These are phyloP conservation scores for Tilletia caries DNA, from an alignment of 1,284 basidiomycete genomes.

Conservation along the genomic window DNA sequence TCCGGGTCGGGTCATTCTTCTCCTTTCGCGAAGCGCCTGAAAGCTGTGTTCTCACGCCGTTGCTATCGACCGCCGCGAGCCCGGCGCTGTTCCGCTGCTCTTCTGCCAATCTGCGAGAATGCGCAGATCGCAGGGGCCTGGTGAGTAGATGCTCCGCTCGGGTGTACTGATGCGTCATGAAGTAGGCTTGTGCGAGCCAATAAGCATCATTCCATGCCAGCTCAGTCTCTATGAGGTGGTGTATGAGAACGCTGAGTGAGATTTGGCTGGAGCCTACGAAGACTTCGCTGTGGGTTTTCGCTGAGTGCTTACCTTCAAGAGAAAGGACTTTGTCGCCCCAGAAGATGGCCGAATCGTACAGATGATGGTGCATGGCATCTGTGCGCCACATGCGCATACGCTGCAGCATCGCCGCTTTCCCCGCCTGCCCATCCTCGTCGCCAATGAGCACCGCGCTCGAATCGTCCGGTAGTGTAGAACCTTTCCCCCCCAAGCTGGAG, in stretches of 20 bases:
- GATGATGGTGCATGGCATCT: conserved; percentile 94
- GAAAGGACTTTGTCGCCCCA: conserved; percentile 96
- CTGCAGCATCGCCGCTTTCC: conserved; percentile 65
- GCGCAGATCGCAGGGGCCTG: conserved; percentile 63
- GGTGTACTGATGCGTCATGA: conserved; percentile 88
- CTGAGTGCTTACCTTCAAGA: conserved; percentile 78
- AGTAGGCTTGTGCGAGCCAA: conserved; percentile 96
- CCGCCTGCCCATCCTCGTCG: conserved; percentile 67
- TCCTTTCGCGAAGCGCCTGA: neutral
- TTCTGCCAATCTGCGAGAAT: neutral
- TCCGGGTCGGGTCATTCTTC: neutral
- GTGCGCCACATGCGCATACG: conserved; percentile 95
- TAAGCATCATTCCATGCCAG: conserved; percentile 70
- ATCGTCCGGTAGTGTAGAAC: conserved; percentile 43
- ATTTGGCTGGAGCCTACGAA: no score
- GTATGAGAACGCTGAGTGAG: neutral
- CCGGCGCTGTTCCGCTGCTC: neutral
- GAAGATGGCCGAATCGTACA: conserved; percentile 94
- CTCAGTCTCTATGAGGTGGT: conserved; percentile 8
- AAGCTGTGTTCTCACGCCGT: neutral
- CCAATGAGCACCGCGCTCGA: conserved; percentile 59
- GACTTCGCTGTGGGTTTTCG: neutral
- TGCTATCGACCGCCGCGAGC: neutral
- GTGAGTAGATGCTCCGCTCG: conserved; percentile 87
- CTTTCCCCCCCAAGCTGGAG: neutral